Conservation (phyloP, 768 basidiomycete genomes). For the Lactifluus volemus region DNA sequence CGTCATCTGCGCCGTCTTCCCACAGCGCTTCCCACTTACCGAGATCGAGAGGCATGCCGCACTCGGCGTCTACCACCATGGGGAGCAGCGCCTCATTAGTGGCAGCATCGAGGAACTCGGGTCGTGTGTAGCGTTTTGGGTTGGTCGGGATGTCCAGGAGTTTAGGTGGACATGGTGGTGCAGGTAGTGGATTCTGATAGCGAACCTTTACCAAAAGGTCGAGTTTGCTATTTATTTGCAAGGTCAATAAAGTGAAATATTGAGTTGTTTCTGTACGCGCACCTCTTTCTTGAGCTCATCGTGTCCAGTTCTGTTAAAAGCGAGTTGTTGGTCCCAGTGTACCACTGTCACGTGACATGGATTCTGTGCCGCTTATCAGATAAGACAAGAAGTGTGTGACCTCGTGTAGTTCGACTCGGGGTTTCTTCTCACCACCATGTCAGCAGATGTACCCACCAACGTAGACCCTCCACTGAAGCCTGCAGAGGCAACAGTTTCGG, state of each 20-base stretch:
- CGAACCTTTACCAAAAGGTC: slow-evolving; percentile 91
- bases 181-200: slow-evolving; percentile 88
- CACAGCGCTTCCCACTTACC: slow-evolving; percentile 76
- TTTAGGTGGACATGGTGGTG: slow-evolving; percentile 96
- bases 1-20: slow-evolving; percentile 69
- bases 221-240: slow-evolving; percentile 47
- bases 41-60: slow-evolving; percentile 92
- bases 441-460: slow-evolving; percentile 3
- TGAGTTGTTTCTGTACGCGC: not conserved
- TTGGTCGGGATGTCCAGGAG: slow-evolving; percentile 87
- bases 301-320: not conserved
- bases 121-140: slow-evolving; percentile 77
- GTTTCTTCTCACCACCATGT: slow-evolving; percentile 3
- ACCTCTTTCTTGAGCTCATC: slow-evolving; percentile 54
- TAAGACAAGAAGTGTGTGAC: not conserved
- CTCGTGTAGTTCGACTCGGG: not conserved
- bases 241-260: not conserved
- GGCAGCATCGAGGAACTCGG: slow-evolving; percentile 75
- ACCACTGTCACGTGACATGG: too few species aligned
- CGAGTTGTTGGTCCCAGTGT: too few species aligned
- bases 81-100: slow-evolving; percentile 79
- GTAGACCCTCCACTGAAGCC: slow-evolving; percentile 5
- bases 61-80: slow-evolving; percentile 95
- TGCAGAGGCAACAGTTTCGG: slow-evolving; percentile 12
- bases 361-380: not conserved